A percentile compares a stretch with the other conserved stretches of the same genome.
Evolutionary conservation across 495 filamentous ascomycete species (phyloP).

Genomic region (Aspergillus diversus): DNA sequence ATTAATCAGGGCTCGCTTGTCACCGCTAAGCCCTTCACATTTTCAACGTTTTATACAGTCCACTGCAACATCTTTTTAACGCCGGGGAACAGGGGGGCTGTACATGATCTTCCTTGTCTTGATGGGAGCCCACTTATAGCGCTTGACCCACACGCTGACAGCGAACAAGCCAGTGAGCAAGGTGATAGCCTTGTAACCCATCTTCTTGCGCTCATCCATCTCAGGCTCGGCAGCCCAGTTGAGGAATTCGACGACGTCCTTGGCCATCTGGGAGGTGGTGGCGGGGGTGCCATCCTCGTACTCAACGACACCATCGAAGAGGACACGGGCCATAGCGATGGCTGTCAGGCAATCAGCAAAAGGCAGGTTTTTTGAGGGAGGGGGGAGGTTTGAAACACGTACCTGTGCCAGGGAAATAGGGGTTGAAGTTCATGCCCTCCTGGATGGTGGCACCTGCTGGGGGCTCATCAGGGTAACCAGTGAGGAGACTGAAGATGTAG

Average conservation of each 20-base stretch:
- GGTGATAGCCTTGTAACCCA: conserved; percentile 93
- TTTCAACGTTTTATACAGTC: conserved; percentile 41
- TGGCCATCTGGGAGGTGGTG: conserved; percentile 97
- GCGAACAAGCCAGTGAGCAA: conserved; percentile 78
- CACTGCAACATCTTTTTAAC: conserved; percentile 37
- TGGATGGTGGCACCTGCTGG: conserved; percentile 82
- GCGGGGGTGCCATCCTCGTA: conserved; percentile 98
- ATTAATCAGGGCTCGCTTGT: conserved; percentile 37
- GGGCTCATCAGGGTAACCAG: conserved; percentile 97
- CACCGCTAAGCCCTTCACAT: conserved; percentile 36
- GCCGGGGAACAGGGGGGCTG: conserved; percentile 67
- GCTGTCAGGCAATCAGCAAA: conserved; percentile 42
- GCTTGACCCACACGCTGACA: conserved; percentile 96
- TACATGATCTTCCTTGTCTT: conserved; percentile 95
- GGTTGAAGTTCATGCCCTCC: conserved; percentile 97
- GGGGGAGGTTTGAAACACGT: conserved; percentile 16
- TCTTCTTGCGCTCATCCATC: conserved; percentile 98
- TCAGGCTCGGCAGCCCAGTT: conserved; percentile 99
- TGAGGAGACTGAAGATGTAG: conserved; percentile 96
- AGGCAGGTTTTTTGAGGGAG: not conserved
- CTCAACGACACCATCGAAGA: conserved; percentile 96
- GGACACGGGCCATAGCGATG: conserved; percentile 97
- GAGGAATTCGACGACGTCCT: conserved; percentile 97
- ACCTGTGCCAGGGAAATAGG: conserved; percentile 98
- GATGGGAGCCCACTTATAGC: conserved; percentile 95